Conservation (phyloP, 331 rosid species). For the Pyrus hybrid region DNA sequence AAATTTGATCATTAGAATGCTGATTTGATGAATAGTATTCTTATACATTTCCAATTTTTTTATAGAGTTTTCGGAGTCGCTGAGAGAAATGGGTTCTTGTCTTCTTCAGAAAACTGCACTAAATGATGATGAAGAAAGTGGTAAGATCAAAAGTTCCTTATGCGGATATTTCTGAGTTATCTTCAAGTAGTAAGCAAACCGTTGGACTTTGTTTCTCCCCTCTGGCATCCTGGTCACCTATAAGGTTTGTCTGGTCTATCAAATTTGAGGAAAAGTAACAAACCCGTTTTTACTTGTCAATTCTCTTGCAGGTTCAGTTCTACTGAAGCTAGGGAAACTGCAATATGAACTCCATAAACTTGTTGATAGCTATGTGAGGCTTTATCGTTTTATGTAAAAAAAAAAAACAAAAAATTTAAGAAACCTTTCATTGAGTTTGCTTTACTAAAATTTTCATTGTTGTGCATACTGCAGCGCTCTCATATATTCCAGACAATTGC, state of each 20-base stretch:
- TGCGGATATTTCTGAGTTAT: not conserved
- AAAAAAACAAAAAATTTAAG: not conserved
- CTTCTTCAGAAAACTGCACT: slow-evolving; percentile 92
- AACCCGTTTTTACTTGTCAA: not conserved
- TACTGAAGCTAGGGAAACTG: slow-evolving; percentile 77
- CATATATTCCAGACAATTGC: slow-evolving; percentile 85
- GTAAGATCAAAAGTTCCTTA: slow-evolving; percentile 23
- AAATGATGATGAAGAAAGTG: slow-evolving; percentile 88
- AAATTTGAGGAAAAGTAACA: not conserved
- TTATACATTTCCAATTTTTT: not conserved
- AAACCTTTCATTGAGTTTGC: slow-evolving; percentile 4
- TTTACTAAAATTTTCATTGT: slow-evolving; percentile 5
- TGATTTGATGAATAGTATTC: not conserved
- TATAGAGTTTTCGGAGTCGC: slow-evolving; percentile 88
- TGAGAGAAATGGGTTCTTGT: slow-evolving; percentile 86
- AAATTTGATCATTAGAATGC: not conserved
- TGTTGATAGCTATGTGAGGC: slow-evolving; percentile 75
- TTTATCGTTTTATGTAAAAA: not conserved
- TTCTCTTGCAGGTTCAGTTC: slow-evolving; percentile 61
- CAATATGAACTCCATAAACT: slow-evolving; percentile 84
- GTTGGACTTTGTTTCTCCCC: not conserved
- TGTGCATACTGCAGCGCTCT: slow-evolving; percentile 64
- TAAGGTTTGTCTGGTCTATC: not conserved
- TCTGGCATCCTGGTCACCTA: not conserved
- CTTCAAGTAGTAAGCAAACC: not conserved